Conservation (phyloP, 2,329 filamentous ascomycete genomes). For the Cadophora malorum region DNA sequence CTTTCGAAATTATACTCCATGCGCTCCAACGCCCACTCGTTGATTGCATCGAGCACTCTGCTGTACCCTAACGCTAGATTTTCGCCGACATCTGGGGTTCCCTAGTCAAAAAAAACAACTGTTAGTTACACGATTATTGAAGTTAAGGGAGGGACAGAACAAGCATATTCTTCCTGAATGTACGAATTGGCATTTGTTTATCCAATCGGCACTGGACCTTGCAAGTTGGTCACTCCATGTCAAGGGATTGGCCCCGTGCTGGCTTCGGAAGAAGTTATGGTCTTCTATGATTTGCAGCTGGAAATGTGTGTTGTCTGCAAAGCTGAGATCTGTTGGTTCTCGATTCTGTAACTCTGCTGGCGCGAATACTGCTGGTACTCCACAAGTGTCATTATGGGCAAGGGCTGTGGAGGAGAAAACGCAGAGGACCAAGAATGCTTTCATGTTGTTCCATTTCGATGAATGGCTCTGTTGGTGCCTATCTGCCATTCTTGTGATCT, state of each 20-base stretch:
- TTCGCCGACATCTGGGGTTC: conserved; percentile 1
- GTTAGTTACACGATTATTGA: too few species aligned
- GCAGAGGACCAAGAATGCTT: background rate
- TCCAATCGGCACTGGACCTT: background rate
- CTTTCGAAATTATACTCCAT: conserved; percentile 16
- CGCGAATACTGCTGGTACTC: background rate
- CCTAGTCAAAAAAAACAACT: too few species aligned
- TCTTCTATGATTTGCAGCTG: background rate
- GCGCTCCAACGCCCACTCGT: conserved; percentile 18
- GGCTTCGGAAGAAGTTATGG: background rate
- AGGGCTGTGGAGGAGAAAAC: background rate
- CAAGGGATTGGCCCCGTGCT: background rate
- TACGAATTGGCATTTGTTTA: background rate
- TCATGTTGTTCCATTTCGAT: background rate
- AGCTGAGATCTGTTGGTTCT: conserved; percentile 10
- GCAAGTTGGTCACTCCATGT: conserved; percentile 2
- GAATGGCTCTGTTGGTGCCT: background rate
- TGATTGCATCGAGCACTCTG: background rate
- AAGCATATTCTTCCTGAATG: background rate
- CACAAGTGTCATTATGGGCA: background rate
- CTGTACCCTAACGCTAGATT: conserved; percentile 17
- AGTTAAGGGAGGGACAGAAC: too few species aligned
- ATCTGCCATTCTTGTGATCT: background rate
- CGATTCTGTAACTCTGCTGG: background rate
- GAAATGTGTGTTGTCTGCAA: background rate